Percentiles rank a stretch among this genome's conserved stretches.
Evolutionary conservation across 768 basidiomycete genomes (phyloP).

Genomic region (Russula emetica): DNA sequence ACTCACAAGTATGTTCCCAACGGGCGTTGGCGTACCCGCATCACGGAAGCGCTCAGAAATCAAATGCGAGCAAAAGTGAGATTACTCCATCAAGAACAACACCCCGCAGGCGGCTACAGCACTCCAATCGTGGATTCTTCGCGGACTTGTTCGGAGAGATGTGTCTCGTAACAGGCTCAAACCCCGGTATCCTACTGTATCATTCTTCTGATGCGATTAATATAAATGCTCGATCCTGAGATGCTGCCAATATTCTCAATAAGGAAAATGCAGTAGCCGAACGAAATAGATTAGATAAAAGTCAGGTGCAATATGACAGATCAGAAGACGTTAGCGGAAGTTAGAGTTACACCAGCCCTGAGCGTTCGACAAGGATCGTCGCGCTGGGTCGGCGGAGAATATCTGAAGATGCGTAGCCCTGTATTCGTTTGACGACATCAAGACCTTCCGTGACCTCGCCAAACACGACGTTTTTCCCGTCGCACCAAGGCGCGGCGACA

Average conservation of each 20-base stretch:
- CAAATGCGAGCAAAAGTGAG: background rate
- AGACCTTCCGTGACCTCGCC: constrained; percentile 63
- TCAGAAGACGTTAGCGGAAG: background rate
- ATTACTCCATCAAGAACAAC: background rate
- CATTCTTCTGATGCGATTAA: constrained; percentile 1
- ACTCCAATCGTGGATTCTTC: constrained; percentile 8
- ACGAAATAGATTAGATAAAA: constrained; percentile 17
- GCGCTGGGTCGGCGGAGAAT: constrained; percentile 27
- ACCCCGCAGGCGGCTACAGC: background rate
- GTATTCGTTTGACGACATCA: constrained; percentile 60
- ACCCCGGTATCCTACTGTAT: background rate
- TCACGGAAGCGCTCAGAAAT: background rate
- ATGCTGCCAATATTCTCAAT: background rate
- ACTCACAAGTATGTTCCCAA: background rate
- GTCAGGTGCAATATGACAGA: constrained; percentile 9
- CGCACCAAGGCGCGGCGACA: constrained; percentile 63
- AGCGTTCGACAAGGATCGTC: constrained; percentile 24
- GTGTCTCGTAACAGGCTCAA: background rate
- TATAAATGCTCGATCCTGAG: background rate
- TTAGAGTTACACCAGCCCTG: constrained; percentile 21
- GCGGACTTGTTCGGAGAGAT: background rate
- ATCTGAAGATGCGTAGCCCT: constrained; percentile 33
- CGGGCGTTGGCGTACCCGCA: background rate
- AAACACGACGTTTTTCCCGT: constrained; percentile 67
- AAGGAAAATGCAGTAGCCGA: constrained; percentile 3